Evolutionary conservation across 1,284 basidiomycete genomes (phyloP).

Genomic region (Ustanciosporium gigantosporum): DNA sequence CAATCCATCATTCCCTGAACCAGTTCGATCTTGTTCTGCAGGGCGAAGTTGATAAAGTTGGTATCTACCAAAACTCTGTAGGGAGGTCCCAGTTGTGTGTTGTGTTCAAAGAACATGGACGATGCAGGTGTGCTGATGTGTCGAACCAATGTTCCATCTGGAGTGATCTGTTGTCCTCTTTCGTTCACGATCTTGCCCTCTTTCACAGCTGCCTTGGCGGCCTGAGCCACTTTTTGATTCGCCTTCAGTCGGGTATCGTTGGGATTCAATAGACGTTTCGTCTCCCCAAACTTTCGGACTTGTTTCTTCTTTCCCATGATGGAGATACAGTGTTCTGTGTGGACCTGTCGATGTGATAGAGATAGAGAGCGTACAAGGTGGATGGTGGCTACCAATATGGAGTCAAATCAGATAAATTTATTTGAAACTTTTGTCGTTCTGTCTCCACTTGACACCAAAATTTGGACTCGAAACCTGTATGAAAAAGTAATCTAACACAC

Average conservation of each 20-base stretch:
- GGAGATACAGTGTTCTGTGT: background rate
- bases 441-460: no score
- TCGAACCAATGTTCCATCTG: constrained; percentile 34
- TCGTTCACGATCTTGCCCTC: constrained; percentile 7
- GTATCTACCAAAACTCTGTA: constrained; percentile 98
- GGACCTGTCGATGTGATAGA: background rate
- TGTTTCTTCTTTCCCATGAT: constrained; percentile 83
- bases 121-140: constrained; percentile 65
- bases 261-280: constrained; percentile 93
- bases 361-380: background rate
- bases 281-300: constrained; percentile 89
- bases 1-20: constrained; percentile 99
- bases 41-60: constrained; percentile 98
- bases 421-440: no score
- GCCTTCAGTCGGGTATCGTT: constrained; percentile 88
- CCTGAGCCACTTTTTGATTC: constrained; percentile 64
- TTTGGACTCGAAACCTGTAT: no score
- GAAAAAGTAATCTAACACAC: no score
- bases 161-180: constrained; percentile 12
- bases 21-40: constrained; percentile 97
- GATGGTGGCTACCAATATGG: background rate
- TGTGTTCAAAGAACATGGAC: constrained; percentile 92
- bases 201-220: constrained; percentile 25
- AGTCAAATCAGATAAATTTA: background rate
- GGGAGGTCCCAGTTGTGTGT: constrained; percentile 91